Conservation (phyloP, 108 stramenopile species). For the Nitzschia sp. region DNA sequence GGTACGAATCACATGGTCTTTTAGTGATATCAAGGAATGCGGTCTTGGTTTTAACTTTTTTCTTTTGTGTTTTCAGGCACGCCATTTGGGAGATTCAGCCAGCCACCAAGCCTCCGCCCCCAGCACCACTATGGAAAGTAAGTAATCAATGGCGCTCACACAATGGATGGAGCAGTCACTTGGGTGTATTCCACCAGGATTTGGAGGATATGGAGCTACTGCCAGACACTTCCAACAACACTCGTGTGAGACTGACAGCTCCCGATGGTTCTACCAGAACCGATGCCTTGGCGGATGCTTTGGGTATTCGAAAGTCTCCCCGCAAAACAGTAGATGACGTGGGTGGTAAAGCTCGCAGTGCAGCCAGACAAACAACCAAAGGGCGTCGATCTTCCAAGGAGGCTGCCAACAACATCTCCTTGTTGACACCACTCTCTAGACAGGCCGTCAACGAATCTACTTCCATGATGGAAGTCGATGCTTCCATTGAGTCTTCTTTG, state of each 20-base stretch:
- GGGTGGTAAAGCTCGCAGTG: neutral
- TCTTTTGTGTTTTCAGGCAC: slow-evolving; percentile 27
- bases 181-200: slow-evolving; percentile 26
- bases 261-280: slow-evolving; percentile 18
- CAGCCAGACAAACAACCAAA: neutral
- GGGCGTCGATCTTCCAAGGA: neutral
- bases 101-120: slow-evolving; percentile 41
- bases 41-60: neutral
- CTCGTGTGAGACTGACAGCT: neutral
- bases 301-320: slow-evolving; percentile 44
- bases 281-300: slow-evolving; percentile 54
- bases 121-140: slow-evolving; percentile 38
- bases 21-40: neutral
- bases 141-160: slow-evolving; percentile 32
- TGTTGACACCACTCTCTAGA: slow-evolving; percentile 30
- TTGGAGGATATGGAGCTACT: slow-evolving; percentile 32
- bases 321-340: slow-evolving; percentile 20
- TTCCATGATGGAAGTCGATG: slow-evolving; percentile 20
- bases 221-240: neutral
- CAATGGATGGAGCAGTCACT: slow-evolving; percentile 29
- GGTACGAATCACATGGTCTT: slow-evolving; percentile 3
- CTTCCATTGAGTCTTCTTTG: slow-evolving; percentile 9
- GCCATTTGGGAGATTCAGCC: slow-evolving; percentile 50
- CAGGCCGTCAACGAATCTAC: slow-evolving; percentile 1
- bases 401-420: slow-evolving; percentile 18